Conservation (phyloP, 2,329 filamentous ascomycete species). For the Ascocoryne sarcoides region DNA sequence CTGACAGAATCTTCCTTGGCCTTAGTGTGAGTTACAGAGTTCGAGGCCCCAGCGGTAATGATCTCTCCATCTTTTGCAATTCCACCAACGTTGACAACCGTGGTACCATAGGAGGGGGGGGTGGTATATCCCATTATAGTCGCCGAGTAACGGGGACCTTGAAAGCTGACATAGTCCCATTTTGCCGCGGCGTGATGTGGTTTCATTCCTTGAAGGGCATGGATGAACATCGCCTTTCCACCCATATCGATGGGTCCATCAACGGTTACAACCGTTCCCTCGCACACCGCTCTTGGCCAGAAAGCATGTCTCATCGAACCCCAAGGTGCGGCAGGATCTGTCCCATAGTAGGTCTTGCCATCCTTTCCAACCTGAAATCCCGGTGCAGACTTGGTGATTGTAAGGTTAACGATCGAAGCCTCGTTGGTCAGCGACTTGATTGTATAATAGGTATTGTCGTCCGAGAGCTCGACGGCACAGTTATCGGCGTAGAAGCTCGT, state of each 20-base stretch:
- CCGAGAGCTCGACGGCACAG: slow-evolving; percentile 75
- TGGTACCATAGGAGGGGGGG: slow-evolving; percentile 83
- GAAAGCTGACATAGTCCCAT: slow-evolving; percentile 94
- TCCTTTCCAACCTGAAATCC: slow-evolving; percentile 80
- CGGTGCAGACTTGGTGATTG: slow-evolving; percentile 64
- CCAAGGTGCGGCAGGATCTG: slow-evolving; percentile 80
- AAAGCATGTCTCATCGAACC: slow-evolving; percentile 86
- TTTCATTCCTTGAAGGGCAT: slow-evolving; percentile 96
- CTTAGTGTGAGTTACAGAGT: slow-evolving; percentile 60
- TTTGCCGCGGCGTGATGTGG: slow-evolving; percentile 86
- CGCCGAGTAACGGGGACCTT: slow-evolving; percentile 77
- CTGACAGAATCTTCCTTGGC: slow-evolving; percentile 65
- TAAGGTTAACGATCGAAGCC: slow-evolving; percentile 75
- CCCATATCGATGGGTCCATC: slow-evolving; percentile 74
- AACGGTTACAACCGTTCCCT: slow-evolving; percentile 77
- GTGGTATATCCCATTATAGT: slow-evolving; percentile 95
- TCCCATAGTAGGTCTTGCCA: slow-evolving; percentile 78
- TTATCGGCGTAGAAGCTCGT: slow-evolving; percentile 79
- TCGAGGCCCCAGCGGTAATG: slow-evolving; percentile 59
- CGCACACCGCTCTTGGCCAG: slow-evolving; percentile 78
- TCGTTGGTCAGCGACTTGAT: slow-evolving; percentile 87
- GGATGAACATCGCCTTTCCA: slow-evolving; percentile 70
- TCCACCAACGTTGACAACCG: slow-evolving; percentile 72
- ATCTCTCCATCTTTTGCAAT: slow-evolving; percentile 76
- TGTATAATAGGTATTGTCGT: slow-evolving; percentile 72